Evolutionary conservation across 495 filamentous ascomycete species (phyloP).

Genomic region (Aspergillus conjunctus): DNA sequence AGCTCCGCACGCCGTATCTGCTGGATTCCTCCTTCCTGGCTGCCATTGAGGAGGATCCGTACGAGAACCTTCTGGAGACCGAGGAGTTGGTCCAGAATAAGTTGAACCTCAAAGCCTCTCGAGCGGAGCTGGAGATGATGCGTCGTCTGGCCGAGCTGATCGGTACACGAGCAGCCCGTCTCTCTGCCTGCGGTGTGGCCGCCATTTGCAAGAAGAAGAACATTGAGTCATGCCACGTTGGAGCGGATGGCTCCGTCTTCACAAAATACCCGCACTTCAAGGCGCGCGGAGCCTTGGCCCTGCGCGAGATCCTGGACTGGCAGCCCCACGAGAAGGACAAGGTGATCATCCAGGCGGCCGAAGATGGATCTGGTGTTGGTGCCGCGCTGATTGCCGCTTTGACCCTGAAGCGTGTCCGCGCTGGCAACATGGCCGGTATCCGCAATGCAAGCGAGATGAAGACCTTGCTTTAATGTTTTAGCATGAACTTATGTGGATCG

Average conservation of each 20-base stretch:
- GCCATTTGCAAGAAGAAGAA: conserved; percentile 96
- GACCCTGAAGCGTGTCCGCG: conserved; percentile 81
- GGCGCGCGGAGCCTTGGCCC: conserved; percentile 79
- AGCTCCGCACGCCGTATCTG: conserved; percentile 78
- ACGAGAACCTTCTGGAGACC: conserved; percentile 89
- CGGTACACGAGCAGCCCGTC: conserved; percentile 87
- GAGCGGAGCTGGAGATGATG: conserved; percentile 80
- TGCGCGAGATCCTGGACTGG: conserved; percentile 95
- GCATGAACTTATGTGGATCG: conserved; percentile 2
- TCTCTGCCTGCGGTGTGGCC: conserved; percentile 91
- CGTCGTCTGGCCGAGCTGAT: conserved; percentile 90
- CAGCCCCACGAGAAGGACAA: conserved; percentile 75
- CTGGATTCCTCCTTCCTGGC: conserved; percentile 95
- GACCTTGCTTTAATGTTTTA: conserved; percentile 38
- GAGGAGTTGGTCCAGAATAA: conserved; percentile 73
- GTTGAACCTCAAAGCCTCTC: conserved; percentile 66
- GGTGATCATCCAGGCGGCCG: conserved; percentile 80
- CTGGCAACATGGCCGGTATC: conserved; percentile 78
- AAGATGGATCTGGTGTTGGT: conserved; percentile 96
- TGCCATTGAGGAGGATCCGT: conserved; percentile 92
- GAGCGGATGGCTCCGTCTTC: conserved; percentile 94
- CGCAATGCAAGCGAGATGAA: conserved; percentile 63
- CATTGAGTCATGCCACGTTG: conserved; percentile 84
- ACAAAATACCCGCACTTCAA: conserved; percentile 99
- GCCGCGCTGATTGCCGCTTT: conserved; percentile 92